Conservation (phyloP, 108 stramenopile species). For the Stephanodiscus triporus region DNA sequence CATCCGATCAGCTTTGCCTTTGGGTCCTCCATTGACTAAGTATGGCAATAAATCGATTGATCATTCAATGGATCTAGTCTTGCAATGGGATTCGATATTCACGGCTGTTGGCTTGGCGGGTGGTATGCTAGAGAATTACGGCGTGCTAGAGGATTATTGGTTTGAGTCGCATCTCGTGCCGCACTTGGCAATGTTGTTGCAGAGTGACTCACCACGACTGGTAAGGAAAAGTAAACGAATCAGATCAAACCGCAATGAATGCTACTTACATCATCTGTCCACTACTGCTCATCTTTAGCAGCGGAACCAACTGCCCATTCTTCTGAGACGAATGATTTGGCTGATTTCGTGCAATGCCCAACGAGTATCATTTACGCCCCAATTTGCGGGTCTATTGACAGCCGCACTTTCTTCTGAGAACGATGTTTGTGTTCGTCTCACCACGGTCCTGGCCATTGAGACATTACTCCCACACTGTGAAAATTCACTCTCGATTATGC, state of each 20-base stretch:
- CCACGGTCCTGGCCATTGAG: slow-evolving; percentile 38
- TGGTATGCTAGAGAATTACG: too few species aligned
- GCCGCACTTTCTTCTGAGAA: slow-evolving; percentile 19
- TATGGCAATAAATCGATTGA: not conserved
- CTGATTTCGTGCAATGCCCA: slow-evolving; percentile 43
- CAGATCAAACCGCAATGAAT: not conserved
- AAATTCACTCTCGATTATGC: slow-evolving; percentile 11
- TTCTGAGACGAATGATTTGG: slow-evolving; percentile 47
- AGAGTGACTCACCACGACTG: not conserved
- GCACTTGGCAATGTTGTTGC: slow-evolving; percentile 18
- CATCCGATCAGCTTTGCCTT: slow-evolving; percentile 26
- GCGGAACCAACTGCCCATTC: slow-evolving; percentile 31
- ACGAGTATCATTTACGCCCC: slow-evolving; percentile 18
- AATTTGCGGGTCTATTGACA: slow-evolving; percentile 20
- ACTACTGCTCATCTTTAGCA: not conserved
- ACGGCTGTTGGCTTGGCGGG: slow-evolving; percentile 41
- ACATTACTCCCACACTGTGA: slow-evolving; percentile 38
- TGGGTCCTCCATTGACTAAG: slow-evolving; percentile 9
- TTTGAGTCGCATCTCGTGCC: slow-evolving; percentile 35
- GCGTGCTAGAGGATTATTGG: slow-evolving; percentile 34
- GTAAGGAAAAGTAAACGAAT: slow-evolving; percentile 7
- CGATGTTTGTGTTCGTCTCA: slow-evolving; percentile 35
- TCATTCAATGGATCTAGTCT: slow-evolving; percentile 12
- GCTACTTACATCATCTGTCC: not conserved
- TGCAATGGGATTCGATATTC: slow-evolving; percentile 47